Base-by-base conservation (phyloP, 2,329 filamentous ascomycete species). In the Calonectria henricotiae region DNA sequence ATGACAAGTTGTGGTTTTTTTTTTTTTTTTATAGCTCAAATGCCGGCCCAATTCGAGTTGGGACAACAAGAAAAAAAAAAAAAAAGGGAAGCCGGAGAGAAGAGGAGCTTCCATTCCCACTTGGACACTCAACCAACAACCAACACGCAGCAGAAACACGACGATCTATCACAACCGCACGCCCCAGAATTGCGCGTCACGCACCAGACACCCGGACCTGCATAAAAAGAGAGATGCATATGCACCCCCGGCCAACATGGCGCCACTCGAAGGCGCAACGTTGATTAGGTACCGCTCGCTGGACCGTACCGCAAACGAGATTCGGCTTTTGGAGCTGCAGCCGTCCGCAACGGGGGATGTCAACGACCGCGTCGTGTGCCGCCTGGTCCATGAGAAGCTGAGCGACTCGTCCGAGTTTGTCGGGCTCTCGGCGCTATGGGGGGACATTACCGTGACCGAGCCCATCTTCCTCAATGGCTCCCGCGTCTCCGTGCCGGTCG, bases 241-340 rank as follows among this genome's bases (percentile, higher is more conserved):
- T 71, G 69, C 71, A 72, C 55, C 44, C 39, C 30, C 63, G 23
- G 44, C 47, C 49, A 51, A 37, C 65, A 76, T 76, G 69, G 60
- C 65, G 44, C 71, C 73, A 58, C 66, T 58, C 20, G 74, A 76
- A 6, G 74, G 74, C 17, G 25, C 71, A 13, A 65, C 74, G n/a
- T 68, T 68, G 51, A 76, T 76, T 55, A 71, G 67, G 17, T 76
- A 76, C 41, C 73, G 71, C n/a, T 62, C 74, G 11, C 58, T 76
- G 37, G 65, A 76, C 61, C 51, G 61, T 17, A 51, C 39, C 20
- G 58, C 58, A 11, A 69, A 71, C 5, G 73, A 76, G 32, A 54
- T 76, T 17, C 73, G 74, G 47, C 43, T 76, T n/a, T 62, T 76
- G 4, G 74, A 76, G 66, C 68, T 76, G 62, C 71, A 76, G 49